These are phyloP conservation scores for Hirschfeldia incana DNA, from an alignment of 345 rosid species.

Conservation along the genomic window DNA sequence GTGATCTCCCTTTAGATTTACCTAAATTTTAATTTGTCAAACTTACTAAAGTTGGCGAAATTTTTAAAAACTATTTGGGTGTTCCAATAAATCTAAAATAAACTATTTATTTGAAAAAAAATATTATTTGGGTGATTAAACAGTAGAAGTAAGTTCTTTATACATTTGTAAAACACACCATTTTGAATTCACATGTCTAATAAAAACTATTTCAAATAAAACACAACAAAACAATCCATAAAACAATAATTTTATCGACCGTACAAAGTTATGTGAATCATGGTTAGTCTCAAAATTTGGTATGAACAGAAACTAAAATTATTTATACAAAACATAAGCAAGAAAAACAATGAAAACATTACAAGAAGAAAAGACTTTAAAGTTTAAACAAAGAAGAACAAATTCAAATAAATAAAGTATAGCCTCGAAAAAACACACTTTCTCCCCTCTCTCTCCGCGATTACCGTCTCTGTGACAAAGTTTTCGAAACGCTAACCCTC, in stretches of 20 bases:
- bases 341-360: not conserved
- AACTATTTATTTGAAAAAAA: no score
- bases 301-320: not conserved
- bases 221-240: not conserved
- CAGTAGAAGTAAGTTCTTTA: not conserved
- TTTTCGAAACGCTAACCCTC: conserved; percentile 1
- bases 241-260: not conserved
- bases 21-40: no score
- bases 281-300: not conserved
- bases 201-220: not conserved
- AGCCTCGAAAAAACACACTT: conserved; percentile 1
- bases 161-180: no score
- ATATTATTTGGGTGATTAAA: not conserved
- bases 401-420: conserved; percentile 35
- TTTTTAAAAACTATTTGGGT: no score
- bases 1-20: not conserved
- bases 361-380: not conserved
- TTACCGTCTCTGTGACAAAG: conserved; percentile 31
- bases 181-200: not conserved
- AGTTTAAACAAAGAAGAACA: conserved; percentile 20
- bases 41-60: no score
- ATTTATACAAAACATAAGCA: not conserved
- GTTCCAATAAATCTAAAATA: no score
- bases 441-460: conserved; percentile 30
- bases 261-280: not conserved